Percentiles rank a stretch among this genome's conserved stretches.
Evolutionary conservation across 768 basidiomycete species (phyloP).

Genomic region (Tylopilus intermedius): DNA sequence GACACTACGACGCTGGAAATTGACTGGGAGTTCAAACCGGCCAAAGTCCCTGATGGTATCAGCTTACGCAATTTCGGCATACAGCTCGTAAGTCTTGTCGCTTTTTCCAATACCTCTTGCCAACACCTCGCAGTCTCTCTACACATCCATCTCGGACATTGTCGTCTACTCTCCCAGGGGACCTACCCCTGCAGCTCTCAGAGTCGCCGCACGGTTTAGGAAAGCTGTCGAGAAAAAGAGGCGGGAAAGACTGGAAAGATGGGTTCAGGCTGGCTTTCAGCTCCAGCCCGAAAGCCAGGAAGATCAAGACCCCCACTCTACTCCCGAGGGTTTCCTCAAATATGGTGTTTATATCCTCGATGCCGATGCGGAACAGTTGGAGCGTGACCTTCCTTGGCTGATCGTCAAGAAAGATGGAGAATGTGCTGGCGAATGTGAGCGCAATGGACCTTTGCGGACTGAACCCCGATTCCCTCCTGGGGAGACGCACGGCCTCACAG

Average conservation of each 20-base stretch:
- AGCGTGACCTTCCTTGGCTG: constrained; percentile 29
- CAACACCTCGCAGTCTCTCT: constrained; percentile 58
- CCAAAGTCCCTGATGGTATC: constrained; percentile 74
- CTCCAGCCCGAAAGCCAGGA: constrained; percentile 1
- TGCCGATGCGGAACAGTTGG: constrained; percentile 22
- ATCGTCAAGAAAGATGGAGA: constrained; percentile 26
- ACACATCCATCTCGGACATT: constrained; percentile 84
- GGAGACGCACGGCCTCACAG: constrained; percentile 25
- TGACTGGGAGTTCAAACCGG: constrained; percentile 64
- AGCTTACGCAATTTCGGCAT: constrained; percentile 85
- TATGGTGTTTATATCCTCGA: constrained; percentile 31
- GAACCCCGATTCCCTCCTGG: background rate
- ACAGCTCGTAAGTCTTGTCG: constrained; percentile 62
- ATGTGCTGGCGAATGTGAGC: constrained; percentile 22
- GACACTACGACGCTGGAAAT: constrained; percentile 16
- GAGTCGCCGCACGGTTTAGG: constrained; percentile 62
- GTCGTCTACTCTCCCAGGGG: constrained; percentile 82
- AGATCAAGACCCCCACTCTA: constrained; percentile 20
- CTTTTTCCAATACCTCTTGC: background rate
- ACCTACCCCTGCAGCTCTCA: constrained; percentile 44
- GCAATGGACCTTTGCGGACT: background rate
- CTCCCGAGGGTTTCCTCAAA: constrained; percentile 26
- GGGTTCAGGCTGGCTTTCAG: constrained; percentile 18
- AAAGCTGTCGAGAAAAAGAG: constrained; percentile 57
- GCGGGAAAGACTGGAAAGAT: constrained; percentile 38